Evolutionary conservation across 164 flowering plant species (phyloP), one percentile per base, ranked within the genome.

Genomic region (Taxillus chinensis): DNA sequence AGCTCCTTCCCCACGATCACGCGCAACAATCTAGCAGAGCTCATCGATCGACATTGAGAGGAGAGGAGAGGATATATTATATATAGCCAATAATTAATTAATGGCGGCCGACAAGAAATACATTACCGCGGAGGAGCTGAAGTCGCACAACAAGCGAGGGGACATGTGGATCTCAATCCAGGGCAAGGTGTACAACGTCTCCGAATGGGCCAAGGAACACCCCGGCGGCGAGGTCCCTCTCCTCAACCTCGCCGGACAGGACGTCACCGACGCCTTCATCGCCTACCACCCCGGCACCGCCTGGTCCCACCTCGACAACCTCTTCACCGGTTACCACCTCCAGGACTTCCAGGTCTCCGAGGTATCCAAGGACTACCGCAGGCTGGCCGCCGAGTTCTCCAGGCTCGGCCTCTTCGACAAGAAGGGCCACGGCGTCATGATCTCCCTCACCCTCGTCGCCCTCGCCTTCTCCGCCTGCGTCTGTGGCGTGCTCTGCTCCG

Each of bases 161-260:
- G 93, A 91, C 65, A 62, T 89, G n/a, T 91, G 97, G 98, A 81
- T 91, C 75, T 85, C 92, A 2, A 84, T 91, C 13, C 95, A 83
- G 64, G 96, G 95, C 0, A 89, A 85, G 64, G 84, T 89, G 5
- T 91, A 91, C 67, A 65, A 91, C 62, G 98, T 89, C 7, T 65
- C 95, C 0, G 69, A 79, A 0, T 91, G 98, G 98, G 66, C 59
- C 2, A 77, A 81, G 56, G 68, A 64, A 8, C 98, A 91, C 45
- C 98, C 98, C 0, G 58, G 58, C 58, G 58, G 58, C 13, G 58
- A 55, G 9, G 58, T 11, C 58, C 37, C 37, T 13, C 58, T 55
- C 37, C 58, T 55, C 58, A 55, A 38, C 58, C 58, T 55, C 58
- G 58, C 58, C 58, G 58, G 58, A 6, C 39, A 55, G 40, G 58